Evolutionary conservation across 1,284 basidiomycete genomes (phyloP).

Genomic region (Cryptococcus sp.): DNA sequence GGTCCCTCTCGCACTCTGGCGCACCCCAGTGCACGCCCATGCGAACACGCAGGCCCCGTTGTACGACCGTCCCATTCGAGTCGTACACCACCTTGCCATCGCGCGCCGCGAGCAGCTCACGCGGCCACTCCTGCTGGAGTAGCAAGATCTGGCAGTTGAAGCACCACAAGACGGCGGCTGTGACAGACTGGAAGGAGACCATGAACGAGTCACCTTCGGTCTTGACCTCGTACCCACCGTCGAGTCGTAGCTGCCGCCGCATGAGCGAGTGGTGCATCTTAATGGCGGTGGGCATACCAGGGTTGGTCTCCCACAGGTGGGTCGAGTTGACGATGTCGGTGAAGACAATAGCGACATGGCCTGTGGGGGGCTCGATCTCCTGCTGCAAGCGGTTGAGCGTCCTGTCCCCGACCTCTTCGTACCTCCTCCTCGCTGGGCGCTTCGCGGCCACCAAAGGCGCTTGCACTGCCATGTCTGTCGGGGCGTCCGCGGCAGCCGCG

Average conservation of each 20-base stretch:
- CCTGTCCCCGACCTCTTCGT: conserved; percentile 50
- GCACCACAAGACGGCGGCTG: conserved; percentile 87
- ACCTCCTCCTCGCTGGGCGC: conserved; percentile 37
- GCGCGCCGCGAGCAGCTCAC: conserved; percentile 88
- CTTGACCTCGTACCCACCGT: conserved; percentile 98
- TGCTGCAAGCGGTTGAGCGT: conserved; percentile 62
- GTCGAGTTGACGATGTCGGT: conserved; percentile 99
- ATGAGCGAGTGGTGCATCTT: conserved; percentile 85
- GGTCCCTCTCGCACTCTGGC: conserved; percentile 89
- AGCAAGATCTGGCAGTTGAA: conserved; percentile 84
- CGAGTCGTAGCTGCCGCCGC: conserved; percentile 79
- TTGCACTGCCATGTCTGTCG: conserved; percentile 20
- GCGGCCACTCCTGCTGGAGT: conserved; percentile 84
- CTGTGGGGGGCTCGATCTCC: conserved; percentile 83
- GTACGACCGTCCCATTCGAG: conserved; percentile 65
- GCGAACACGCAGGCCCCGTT: conserved; percentile 86
- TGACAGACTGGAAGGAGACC: conserved; percentile 90
- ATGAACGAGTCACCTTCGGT: conserved; percentile 99
- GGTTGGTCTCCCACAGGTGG: conserved; percentile 93
- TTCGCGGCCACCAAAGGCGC: conserved; percentile 8
- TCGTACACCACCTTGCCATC: conserved; percentile 84
- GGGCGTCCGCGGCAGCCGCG: conserved; percentile 15
- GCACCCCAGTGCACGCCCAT: conserved; percentile 97
- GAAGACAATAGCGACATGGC: conserved; percentile 91
- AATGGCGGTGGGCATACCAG: conserved; percentile 94